phyloP scores from a whole-genome alignment of 257 asterid genomes.

The Solanum stenotomum region DNA sequence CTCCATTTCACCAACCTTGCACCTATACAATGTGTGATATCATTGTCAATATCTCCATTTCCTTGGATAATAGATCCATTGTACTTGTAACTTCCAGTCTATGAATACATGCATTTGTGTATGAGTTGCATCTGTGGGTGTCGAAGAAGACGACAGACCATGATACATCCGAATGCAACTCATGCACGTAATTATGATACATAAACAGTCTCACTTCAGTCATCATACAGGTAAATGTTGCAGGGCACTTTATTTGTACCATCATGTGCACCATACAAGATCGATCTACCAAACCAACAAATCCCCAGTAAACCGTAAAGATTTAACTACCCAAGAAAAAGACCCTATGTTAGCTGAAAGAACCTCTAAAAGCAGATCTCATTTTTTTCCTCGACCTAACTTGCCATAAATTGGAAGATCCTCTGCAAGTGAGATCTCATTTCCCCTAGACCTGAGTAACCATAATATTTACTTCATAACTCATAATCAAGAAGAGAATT shows the following conservation, averaged over 20 bases:
- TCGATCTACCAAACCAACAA: not conserved
- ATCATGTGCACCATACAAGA: not conserved
- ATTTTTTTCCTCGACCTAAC: not conserved
- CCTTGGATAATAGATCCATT: not conserved
- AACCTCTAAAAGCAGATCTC: not conserved
- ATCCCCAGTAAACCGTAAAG: not conserved
- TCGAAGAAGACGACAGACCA: not conserved
- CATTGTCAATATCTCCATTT: not conserved
- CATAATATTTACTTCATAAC: not conserved
- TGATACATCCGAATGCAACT: not conserved
- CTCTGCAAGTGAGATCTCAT: not conserved
- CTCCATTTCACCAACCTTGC: not conserved
- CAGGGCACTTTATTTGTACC: not conserved
- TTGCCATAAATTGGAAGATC: not conserved
- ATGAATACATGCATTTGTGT: not conserved
- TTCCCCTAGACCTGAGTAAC: not conserved
- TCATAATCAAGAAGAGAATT: not conserved
- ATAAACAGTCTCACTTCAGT: not conserved
- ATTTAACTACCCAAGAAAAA: not conserved
- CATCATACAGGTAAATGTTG: not conserved
- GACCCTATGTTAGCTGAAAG: not conserved
- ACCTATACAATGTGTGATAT: not conserved
- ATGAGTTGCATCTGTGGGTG: not conserved
- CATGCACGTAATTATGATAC: not conserved
- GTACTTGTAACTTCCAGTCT: not conserved